Base-by-base conservation (phyloP, 441 rosid species). In the Heliophila coronopifolia region DNA sequence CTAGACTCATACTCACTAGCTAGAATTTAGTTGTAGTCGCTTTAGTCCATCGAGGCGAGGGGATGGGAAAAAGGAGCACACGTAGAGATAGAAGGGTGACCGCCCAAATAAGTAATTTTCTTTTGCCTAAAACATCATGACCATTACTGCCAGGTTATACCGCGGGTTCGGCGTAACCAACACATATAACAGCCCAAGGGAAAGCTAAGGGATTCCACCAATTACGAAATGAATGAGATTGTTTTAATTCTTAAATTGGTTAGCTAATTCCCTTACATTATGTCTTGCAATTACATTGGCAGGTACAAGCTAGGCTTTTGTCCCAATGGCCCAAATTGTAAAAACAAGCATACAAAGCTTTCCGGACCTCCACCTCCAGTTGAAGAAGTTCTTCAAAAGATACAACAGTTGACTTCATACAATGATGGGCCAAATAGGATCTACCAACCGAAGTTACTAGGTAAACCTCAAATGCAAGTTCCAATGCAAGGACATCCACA, bases 231-330 rank as follows among this genome's bases (percentile, higher is more conserved):
- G 45, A 43, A 2, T 53, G 47, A 24, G 40, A 4, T 28, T 15
- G 4, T 34, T 18, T 58, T 10, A 4, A 31, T 63, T 39, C 23
- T 30, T 40, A 16, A 30, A 37, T 45, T 39, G 31, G 9, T 37
- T 38, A 57, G 54, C 16, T 33, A 40, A 18, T 16, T 10, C 24
- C 4, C 19, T 36, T 18, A 46, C 7, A 18, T 23, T 24, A 0
- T 25, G 19, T 7, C 12, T 20, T 22, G 26, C 3, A 10, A 34
- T 39, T 42, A 16, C 63, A 27, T 38, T 59, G 73, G 61, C 66
- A 93, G 97, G 99, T 93, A 82, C 73, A 89, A 93, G 82, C 68
- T 89, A 28, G 96, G 99, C 9, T 93, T 93, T 68, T 89, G 99
- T 67, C 99, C 99, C 30, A 89, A 89, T 75, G 99, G 97, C 71